Base-by-base conservation (phyloP, 176 grass and related monocot species). In the Oryza officinalis region DNA sequence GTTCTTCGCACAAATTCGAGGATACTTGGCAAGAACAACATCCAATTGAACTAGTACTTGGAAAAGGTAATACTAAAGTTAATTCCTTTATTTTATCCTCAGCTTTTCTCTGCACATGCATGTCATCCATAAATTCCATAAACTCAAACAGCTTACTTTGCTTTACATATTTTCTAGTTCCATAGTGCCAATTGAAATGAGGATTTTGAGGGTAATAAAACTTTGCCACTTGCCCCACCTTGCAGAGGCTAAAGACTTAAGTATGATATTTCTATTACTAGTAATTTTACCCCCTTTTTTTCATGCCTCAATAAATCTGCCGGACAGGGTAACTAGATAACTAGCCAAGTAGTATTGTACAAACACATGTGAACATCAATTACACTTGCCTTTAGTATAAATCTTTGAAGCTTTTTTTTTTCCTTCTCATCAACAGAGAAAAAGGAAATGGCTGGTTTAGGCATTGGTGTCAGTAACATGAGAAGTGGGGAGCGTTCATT, bases 11-110 rank as follows among this genome's bases (percentile, higher is more conserved):
- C 75, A 98, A 94, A 81, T 94, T 98, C 72, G 96, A 98, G 87
- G 96, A 98, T 92, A 99, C 91, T 30, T 90, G 93, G 93, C 96
- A 94, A 88, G 96, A 98, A 68, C 96, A 98, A 50, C 87, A 91
- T 28, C 89, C 89, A 64, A 80, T 88, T 85, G 96, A 98, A 92
- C 61, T 98, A 47, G 88, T 95, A 33, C 46, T 96, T 17, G 91
- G 91, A 75, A 96, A 96, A 94, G 96, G 93, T 95, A 41, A 25
- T 11, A 17, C 8, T 69, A 82, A 47, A 54, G 20, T 86, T 65
- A 13, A 27, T 30, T 84, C 26, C 20, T 28, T 82, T 68, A 69
- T 64, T 80, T 82, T 72, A 78, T 80, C 31, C 50, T 88, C 2
- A 76, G 3, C 80, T 75, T 78, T 72, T 10, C 43, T 13, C 10